phyloP scores from a whole-genome alignment of 2,329 filamentous ascomycete genomes.

The Colletotrichum lindemuthianum region DNA sequence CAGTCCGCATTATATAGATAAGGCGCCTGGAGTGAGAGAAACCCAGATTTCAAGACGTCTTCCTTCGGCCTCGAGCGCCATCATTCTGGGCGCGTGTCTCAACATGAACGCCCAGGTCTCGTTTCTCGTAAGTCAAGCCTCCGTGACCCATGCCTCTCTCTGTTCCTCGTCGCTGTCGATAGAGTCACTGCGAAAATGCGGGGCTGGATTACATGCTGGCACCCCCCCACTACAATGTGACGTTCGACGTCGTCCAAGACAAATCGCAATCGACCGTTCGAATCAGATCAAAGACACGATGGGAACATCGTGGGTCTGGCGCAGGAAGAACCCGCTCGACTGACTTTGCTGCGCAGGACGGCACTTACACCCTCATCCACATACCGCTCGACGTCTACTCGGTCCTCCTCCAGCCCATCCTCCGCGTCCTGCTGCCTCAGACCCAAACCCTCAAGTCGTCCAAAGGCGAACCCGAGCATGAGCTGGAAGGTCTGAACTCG shows the following conservation, averaged over 20 bases:
- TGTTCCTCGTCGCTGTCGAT: slow-evolving; percentile 7
- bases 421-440: slow-evolving; percentile 83
- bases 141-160: slow-evolving; percentile 4
- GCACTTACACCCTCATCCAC: slow-evolving; percentile 87
- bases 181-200: slow-evolving; percentile 27
- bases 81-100: slow-evolving; percentile 20
- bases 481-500: slow-evolving; percentile 57
- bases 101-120: slow-evolving; percentile 68
- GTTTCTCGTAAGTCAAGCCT: slow-evolving; percentile 60
- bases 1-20: neutral
- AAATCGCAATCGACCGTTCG: slow-evolving; percentile 4
- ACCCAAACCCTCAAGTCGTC: slow-evolving; percentile 53
- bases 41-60: neutral
- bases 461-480: slow-evolving; percentile 47
- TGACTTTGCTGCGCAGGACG: slow-evolving; percentile 68
- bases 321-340: too few relatives aligned
- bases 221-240: neutral
- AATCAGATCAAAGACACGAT: slow-evolving; percentile 19
- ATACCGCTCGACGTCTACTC: slow-evolving; percentile 84
- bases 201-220: slow-evolving; percentile 13
- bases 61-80: slow-evolving; percentile 13
- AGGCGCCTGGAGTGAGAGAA: slow-evolving; percentile 4
- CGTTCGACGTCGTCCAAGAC: slow-evolving; percentile 14
- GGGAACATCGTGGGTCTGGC: too few relatives aligned
- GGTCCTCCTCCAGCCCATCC: slow-evolving; percentile 83